Percentiles rank a stretch among this genome's conserved stretches.
These are phyloP conservation scores for Neonectria magnoliae DNA, from an alignment of 2,329 filamentous ascomycete species.

Conservation along the genomic window DNA sequence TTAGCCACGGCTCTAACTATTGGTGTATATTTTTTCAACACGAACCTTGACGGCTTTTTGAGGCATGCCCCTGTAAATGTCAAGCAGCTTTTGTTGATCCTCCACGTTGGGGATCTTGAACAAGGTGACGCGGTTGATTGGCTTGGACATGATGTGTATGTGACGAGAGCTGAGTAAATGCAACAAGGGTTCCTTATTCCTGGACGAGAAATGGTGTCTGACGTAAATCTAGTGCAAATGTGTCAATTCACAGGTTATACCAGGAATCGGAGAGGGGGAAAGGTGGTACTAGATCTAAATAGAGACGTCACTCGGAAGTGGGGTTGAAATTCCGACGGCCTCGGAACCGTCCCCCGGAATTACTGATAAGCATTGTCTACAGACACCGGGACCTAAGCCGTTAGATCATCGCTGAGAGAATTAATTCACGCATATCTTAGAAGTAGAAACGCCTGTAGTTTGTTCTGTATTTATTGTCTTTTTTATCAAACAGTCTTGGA, in stretches of 20 bases:
- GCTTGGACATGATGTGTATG: conserved; percentile 19
- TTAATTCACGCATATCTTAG: no score
- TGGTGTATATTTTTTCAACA: background rate
- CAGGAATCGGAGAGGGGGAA: background rate
- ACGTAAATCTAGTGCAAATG: background rate
- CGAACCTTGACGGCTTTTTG: conserved; percentile 45
- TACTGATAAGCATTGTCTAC: background rate
- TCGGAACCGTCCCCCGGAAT: conserved; percentile 4
- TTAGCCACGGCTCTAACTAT: background rate
- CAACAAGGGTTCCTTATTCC: background rate
- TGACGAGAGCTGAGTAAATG: background rate
- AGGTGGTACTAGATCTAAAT: conserved; percentile 12
- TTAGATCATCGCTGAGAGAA: no score
- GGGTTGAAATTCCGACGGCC: conserved; percentile 11
- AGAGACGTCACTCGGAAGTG: conserved; percentile 13
- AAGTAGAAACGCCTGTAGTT: no score
- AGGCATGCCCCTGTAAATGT: conserved; percentile 47
- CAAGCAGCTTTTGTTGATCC: conserved; percentile 44
- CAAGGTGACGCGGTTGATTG: conserved; percentile 44
- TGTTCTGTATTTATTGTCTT: no score
- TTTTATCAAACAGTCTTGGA: no score
- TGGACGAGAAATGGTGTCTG: background rate
- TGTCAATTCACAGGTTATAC: background rate
- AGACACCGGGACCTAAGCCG: no score
- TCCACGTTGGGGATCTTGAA: conserved; percentile 51